These are phyloP conservation scores for Dalbergia cultrata DNA, from an alignment of 306 rosid species.

Conservation along the genomic window DNA sequence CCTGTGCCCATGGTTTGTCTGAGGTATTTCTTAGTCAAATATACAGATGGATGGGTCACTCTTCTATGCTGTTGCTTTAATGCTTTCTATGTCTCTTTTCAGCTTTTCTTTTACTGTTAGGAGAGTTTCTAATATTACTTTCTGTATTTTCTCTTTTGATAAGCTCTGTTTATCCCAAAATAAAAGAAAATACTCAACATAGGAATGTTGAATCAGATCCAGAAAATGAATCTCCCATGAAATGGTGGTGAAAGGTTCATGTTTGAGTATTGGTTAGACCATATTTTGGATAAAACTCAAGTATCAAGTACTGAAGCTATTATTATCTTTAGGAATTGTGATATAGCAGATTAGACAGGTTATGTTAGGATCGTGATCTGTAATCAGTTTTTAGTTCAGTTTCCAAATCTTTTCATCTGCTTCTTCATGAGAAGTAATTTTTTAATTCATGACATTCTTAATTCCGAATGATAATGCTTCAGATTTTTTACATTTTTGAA, in stretches of 20 bases:
- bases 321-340: constrained; percentile 14
- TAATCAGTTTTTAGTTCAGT: constrained; percentile 3
- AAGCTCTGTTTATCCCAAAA: background rate
- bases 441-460: constrained; percentile 11
- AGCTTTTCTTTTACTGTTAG: background rate
- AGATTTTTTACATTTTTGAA: constrained; percentile 25
- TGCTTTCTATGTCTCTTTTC: background rate
- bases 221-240: background rate
- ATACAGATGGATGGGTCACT: background rate
- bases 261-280: constrained; percentile 1
- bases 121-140: background rate
- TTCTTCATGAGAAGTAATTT: constrained; percentile 7
- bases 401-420: constrained; percentile 33
- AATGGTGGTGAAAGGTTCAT: background rate
- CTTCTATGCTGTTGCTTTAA: background rate
- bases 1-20: background rate
- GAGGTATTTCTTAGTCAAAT: constrained; percentile 5
- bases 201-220: constrained; percentile 14
- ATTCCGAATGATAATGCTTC: background rate
- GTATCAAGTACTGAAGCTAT: background rate
- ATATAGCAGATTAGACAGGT: background rate
- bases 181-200: constrained; percentile 7
- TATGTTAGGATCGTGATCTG: constrained; percentile 16
- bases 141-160: constrained; percentile 7
- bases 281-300: constrained; percentile 5